These are phyloP conservation scores for Rhizopogon roseolus DNA, from an alignment of 768 basidiomycete genomes.

Conservation along the genomic window DNA sequence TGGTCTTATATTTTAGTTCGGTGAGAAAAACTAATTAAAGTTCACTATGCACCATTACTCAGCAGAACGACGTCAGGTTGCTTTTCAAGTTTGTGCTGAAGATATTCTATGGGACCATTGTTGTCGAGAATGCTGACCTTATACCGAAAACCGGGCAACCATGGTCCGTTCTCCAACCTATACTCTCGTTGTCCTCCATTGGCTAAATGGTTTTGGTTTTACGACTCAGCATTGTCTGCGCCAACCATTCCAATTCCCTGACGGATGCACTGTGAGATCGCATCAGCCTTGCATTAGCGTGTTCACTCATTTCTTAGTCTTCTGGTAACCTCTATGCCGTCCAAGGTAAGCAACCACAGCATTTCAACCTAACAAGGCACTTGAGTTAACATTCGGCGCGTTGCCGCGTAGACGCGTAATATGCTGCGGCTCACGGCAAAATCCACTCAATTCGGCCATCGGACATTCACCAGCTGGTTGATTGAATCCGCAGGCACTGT, in stretches of 20 bases:
- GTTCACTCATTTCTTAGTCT: slow-evolving; percentile 38
- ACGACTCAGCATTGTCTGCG: slow-evolving; percentile 63
- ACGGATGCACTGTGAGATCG: slow-evolving; percentile 76
- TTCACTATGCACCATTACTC: slow-evolving; percentile 1
- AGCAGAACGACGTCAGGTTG: slow-evolving; percentile 32
- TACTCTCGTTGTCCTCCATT: background rate
- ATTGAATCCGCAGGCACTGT: slow-evolving; percentile 87
- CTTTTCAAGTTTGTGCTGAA: slow-evolving; percentile 82
- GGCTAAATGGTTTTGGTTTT: background rate
- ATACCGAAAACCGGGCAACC: slow-evolving; percentile 72
- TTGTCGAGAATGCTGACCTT: slow-evolving; percentile 70
- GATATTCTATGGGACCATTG: slow-evolving; percentile 87
- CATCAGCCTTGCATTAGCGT: background rate
- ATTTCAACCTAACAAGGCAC: background rate
- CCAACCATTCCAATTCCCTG: slow-evolving; percentile 84
- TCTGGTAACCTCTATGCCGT: slow-evolving; percentile 69
- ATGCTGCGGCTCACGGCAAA: slow-evolving; percentile 86
- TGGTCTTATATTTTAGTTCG: slow-evolving; percentile 71
- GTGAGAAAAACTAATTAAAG: slow-evolving; percentile 27
- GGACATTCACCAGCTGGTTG: slow-evolving; percentile 86
- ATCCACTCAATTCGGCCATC: slow-evolving; percentile 77
- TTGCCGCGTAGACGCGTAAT: slow-evolving; percentile 53
- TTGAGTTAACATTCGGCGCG: background rate
- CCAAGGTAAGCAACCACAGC: slow-evolving; percentile 39
- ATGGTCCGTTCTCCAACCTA: slow-evolving; percentile 39